Base-by-base conservation (phyloP, 1,139 yeast species). In the Yamadazyma diddensiae region DNA sequence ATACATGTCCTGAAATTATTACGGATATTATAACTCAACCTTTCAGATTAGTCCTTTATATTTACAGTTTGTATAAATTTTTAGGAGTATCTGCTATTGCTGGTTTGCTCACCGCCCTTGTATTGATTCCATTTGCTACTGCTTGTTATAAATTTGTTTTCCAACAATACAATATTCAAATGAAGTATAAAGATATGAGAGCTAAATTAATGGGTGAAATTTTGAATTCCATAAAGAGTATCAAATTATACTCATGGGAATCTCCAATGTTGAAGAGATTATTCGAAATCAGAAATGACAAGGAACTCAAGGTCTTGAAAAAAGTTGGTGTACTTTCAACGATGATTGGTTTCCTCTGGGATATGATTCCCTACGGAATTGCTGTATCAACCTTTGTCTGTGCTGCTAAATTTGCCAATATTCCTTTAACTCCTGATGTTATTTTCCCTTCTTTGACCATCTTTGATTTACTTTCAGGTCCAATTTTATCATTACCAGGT, bases 191-290 rank as follows among this genome's bases (percentile, higher is more conserved):
- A 42, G 72, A 65, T 43, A 53, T 55, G 12, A 55, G 73, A 49
- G 57, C 65, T 0, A 53, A 62, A 21, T 50, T 65, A 31, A 61
- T 64, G 17, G 58, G 63, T 15, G 73, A 67, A 43, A 62, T 66
- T 24, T 55, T 66, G 30, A 57, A 52, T 30, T 57, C 70, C 3
- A 60, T 65, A 15, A 66, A 65, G 36, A 60, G 65, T 28, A 54
- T 66, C 39, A 66, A 66, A 36, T 54, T 64, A 26, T 64, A 63
- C 39, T 59, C 67, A 5, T 64, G 70, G 70, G 70, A 64, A 36
- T 39, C 43, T 21, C 70, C 73, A 12, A 62, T 65, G 64, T 44
- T 65, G 41, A 45, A 49, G 15, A 53, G 62, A 37, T 52, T 66
- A 28, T 49, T 52, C 24, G 55, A 47, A 4, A 48, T 65, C 19